Percentiles rank a stretch among this genome's conserved stretches.
phyloP scores from a whole-genome alignment of 805 yeast species.

The Saturnispora serradocipensis region DNA sequence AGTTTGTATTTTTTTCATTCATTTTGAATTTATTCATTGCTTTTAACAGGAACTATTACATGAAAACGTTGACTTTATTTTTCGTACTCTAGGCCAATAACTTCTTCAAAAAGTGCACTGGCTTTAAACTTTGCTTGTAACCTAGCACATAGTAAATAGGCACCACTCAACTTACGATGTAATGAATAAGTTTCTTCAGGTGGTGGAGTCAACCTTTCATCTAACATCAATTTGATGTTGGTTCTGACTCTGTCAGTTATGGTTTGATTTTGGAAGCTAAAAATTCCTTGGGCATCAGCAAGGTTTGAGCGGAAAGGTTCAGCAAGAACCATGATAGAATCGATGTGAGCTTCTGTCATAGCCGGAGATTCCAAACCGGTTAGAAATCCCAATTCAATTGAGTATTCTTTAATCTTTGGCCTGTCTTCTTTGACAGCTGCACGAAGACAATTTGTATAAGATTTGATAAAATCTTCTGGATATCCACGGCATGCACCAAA shows the following conservation, averaged over 20 bases:
- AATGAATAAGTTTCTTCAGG: conserved; percentile 98
- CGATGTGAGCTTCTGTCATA: conserved; percentile 89
- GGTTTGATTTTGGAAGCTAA: conserved; percentile 75
- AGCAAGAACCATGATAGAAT: conserved; percentile 81
- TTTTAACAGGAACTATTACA: no score
- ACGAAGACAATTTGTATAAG: conserved; percentile 63
- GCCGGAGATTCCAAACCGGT: conserved; percentile 83
- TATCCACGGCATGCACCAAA: conserved; percentile 92
- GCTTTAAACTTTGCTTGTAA: conserved; percentile 79
- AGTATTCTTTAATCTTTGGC: conserved; percentile 50
- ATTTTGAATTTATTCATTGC: not conserved
- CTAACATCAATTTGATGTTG: conserved; percentile 81
- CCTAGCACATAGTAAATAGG: conserved; percentile 80
- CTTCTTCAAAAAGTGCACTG: conserved; percentile 62
- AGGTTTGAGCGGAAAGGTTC: conserved; percentile 69
- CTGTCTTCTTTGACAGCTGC: conserved; percentile 69
- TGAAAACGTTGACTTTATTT: not conserved
- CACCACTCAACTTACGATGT: conserved; percentile 92
- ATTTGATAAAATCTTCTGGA: conserved; percentile 52
- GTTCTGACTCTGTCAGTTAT: conserved; percentile 88
- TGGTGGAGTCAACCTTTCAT: conserved; percentile 89
- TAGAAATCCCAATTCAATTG: conserved; percentile 71
- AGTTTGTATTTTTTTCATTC: not conserved
- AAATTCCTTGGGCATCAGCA: conserved; percentile 39
- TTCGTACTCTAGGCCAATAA: conserved; percentile 46